These are phyloP conservation scores for Boletus reticuloceps DNA, from an alignment of 768 basidiomycete species.

Conservation along the genomic window DNA sequence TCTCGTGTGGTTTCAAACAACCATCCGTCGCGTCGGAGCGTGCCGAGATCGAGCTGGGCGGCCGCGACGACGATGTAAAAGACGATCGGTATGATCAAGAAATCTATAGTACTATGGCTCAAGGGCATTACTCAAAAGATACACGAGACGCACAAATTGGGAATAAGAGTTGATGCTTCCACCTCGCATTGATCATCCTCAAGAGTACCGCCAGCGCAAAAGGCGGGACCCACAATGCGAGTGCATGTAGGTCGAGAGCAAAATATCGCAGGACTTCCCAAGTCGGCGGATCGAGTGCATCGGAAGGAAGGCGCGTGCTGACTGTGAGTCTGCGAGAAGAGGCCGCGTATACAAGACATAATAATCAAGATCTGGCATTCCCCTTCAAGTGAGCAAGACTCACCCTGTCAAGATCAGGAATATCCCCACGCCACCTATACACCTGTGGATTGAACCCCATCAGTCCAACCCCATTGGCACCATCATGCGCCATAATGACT, in stretches of 20 bases:
- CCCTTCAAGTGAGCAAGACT: conserved; percentile 12
- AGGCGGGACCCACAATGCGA: conserved; percentile 79
- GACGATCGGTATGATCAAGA: conserved; percentile 70
- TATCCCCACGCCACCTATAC: conserved; percentile 94
- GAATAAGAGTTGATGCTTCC: conserved; percentile 87
- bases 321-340: conserved; percentile 66
- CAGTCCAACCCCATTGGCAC: neutral
- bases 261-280: conserved; percentile 65
- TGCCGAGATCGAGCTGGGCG: conserved; percentile 54
- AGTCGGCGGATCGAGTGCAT: conserved; percentile 63
- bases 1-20: conserved; percentile 63
- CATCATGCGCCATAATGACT: too few species aligned
- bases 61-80: conserved; percentile 82
- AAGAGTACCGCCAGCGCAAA: conserved; percentile 73
- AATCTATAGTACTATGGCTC: conserved; percentile 46
- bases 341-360: neutral
- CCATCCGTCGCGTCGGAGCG: conserved; percentile 72
- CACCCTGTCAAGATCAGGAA: conserved; percentile 91
- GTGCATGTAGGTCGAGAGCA: conserved; percentile 58
- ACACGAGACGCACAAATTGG: conserved; percentile 63
- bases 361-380: conserved; percentile 1
- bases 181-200: conserved; percentile 74
- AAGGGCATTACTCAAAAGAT: neutral
- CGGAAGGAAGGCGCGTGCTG: conserved; percentile 76
- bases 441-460: conserved; percentile 36